Percentiles rank a stretch among this genome's conserved stretches.
Evolutionary conservation across 2,329 filamentous ascomycete species (phyloP).

Genomic region (Dendrostoma leiphaemia): DNA sequence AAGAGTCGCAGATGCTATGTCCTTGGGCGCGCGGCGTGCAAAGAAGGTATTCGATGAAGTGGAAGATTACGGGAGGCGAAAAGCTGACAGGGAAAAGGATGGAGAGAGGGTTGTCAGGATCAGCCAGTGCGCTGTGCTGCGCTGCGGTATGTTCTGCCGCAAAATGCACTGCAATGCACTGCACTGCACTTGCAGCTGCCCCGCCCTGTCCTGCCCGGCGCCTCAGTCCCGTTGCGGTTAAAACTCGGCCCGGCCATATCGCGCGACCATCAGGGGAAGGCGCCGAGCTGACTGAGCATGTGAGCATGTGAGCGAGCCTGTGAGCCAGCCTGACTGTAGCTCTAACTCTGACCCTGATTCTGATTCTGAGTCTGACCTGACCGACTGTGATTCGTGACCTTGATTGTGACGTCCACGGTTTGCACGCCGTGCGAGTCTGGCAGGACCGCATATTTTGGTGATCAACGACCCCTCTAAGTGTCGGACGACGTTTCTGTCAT

Average conservation of each 20-base stretch:
- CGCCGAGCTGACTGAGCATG: not conserved
- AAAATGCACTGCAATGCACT: not conserved
- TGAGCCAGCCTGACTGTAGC: too few relatives aligned
- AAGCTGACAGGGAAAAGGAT: conserved; percentile 1
- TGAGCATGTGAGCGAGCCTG: not conserved
- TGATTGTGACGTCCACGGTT: too few relatives aligned
- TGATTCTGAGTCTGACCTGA: too few relatives aligned
- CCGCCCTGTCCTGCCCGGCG: not conserved
- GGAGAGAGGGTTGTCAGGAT: not conserved
- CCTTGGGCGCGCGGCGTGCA: not conserved
- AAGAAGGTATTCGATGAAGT: not conserved
- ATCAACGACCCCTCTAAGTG: too few relatives aligned
- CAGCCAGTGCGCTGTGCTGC: not conserved
- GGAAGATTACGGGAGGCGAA: not conserved
- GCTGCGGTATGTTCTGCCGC: not conserved
- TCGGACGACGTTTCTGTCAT: too few relatives aligned
- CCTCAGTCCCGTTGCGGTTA: conserved; percentile 4
- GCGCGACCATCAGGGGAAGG: not conserved
- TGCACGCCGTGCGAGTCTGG: too few relatives aligned
- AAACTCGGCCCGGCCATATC: not conserved
- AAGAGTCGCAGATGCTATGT: not conserved
- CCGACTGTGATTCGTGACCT: too few relatives aligned
- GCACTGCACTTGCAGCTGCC: not conserved
- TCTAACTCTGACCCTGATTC: too few relatives aligned
- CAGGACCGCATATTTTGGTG: too few relatives aligned